Conservation (phyloP, 2,329 filamentous ascomycete genomes). For the Aspergillus sp. region DNA sequence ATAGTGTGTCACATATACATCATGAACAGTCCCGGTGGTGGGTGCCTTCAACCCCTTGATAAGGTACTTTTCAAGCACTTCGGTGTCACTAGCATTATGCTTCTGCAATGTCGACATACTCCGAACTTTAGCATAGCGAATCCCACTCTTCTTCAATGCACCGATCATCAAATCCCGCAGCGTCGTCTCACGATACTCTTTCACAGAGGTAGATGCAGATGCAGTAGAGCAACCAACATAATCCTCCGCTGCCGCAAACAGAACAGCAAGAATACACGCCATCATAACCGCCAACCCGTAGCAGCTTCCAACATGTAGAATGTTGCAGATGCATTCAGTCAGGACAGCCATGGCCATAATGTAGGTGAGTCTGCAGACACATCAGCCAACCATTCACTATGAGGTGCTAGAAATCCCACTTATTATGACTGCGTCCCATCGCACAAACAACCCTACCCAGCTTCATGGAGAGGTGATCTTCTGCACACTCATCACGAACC, state of each 20-base stretch:
- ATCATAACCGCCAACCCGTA: not conserved
- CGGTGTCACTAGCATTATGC: not conserved
- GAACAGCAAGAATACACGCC: not conserved
- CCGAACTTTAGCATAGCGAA: not conserved
- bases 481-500: not conserved
- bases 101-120: not conserved
- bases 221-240: not conserved
- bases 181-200: not conserved
- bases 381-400: not conserved
- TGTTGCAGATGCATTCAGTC: not conserved
- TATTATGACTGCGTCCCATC: not conserved
- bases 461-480: not conserved
- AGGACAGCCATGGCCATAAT: not conserved
- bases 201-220: not conserved
- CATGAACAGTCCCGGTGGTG: not conserved
- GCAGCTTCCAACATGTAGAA: not conserved
- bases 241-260: not conserved
- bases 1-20: not conserved
- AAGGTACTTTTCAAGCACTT: not conserved
- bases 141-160: not conserved
- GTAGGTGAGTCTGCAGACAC: not conserved
- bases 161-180: not conserved
- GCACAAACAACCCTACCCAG: not conserved
- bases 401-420: not conserved
- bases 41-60: not conserved